Evolutionary conservation across 768 basidiomycete species (phyloP).

Genomic region (Pulveroboletus ravenelii): DNA sequence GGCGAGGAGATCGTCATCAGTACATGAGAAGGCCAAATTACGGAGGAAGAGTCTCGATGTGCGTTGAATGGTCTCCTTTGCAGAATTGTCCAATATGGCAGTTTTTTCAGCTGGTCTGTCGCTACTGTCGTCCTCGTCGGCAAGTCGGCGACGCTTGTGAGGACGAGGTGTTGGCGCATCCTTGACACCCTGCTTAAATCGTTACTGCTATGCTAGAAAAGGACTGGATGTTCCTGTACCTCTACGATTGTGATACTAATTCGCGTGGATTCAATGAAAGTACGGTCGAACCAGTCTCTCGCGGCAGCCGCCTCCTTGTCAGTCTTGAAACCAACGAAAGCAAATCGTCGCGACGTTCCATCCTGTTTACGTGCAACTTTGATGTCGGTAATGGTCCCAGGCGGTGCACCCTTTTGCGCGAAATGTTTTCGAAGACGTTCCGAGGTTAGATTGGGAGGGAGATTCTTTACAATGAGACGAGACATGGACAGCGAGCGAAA

Average conservation of each 20-base stretch:
- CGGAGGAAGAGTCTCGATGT: conserved; percentile 87
- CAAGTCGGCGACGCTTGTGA: conserved; percentile 61
- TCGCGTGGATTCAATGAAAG: conserved; percentile 76
- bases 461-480: conserved; percentile 77
- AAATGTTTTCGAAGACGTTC: conserved; percentile 66
- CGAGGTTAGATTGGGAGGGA: conserved; percentile 66
- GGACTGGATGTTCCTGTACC: conserved; percentile 35
- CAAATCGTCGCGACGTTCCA: conserved; percentile 82
- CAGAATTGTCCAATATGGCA: conserved; percentile 28
- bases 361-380: conserved; percentile 73
- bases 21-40: conserved; percentile 88
- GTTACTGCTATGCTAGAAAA: conserved; percentile 4
- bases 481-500: conserved; percentile 49
- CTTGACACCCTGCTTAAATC: conserved; percentile 51
- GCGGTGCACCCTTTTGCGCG: conserved; percentile 52
- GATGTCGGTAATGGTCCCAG: conserved; percentile 77
- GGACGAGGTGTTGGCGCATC: conserved; percentile 65
- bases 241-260: conserved; percentile 74
- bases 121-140: conserved; percentile 43
- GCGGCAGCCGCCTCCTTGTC: conserved; percentile 70
- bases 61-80: conserved; percentile 52
- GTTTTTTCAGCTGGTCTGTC: conserved; percentile 5
- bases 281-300: conserved; percentile 78
- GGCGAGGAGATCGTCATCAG: conserved; percentile 60
- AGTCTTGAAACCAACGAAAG: conserved; percentile 87